Percentiles rank a stretch among this genome's conserved stretches.
Conservation (phyloP, 371 early-diverging fungal species). For the Parasitella parasitica region DNA sequence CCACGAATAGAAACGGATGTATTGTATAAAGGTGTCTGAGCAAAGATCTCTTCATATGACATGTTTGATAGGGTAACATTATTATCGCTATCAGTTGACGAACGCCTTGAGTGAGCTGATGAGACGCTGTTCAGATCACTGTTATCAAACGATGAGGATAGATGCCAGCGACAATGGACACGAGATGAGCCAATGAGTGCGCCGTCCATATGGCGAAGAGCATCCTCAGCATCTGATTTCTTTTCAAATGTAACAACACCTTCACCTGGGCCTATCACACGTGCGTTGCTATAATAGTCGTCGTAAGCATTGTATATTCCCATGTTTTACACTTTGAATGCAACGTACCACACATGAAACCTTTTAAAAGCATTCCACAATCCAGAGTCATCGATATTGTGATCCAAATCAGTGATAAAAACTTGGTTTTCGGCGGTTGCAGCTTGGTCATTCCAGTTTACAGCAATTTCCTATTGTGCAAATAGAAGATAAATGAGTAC, state of each 20-base stretch:
- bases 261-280: conserved; percentile 82
- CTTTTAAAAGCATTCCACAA: conserved; percentile 71
- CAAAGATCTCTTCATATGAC: conserved; percentile 67
- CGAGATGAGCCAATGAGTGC: conserved; percentile 57
- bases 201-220: conserved; percentile 79
- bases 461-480: conserved; percentile 25
- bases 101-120: conserved; percentile 6
- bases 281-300: conserved; percentile 64
- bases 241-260: conserved; percentile 85
- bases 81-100: conserved; percentile 15
- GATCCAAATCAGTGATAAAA: conserved; percentile 82
- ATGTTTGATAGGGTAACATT: conserved; percentile 31
- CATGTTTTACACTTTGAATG: not conserved
- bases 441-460: conserved; percentile 23
- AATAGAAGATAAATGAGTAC: not conserved
- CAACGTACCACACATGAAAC: conserved; percentile 76
- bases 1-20: conserved; percentile 87
- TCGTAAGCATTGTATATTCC: not conserved
- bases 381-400: conserved; percentile 75
- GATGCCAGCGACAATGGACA: conserved; percentile 79
- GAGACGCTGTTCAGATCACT: not conserved
- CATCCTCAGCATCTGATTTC: conserved; percentile 76
- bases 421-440: conserved; percentile 52
- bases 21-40: conserved; percentile 75
- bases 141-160: conserved; percentile 55